Percentiles rank a stretch among this genome's conserved stretches.
Conservation (phyloP, 2,329 filamentous ascomycete genomes). For the Lasiodiplodia hormozganensis region DNA sequence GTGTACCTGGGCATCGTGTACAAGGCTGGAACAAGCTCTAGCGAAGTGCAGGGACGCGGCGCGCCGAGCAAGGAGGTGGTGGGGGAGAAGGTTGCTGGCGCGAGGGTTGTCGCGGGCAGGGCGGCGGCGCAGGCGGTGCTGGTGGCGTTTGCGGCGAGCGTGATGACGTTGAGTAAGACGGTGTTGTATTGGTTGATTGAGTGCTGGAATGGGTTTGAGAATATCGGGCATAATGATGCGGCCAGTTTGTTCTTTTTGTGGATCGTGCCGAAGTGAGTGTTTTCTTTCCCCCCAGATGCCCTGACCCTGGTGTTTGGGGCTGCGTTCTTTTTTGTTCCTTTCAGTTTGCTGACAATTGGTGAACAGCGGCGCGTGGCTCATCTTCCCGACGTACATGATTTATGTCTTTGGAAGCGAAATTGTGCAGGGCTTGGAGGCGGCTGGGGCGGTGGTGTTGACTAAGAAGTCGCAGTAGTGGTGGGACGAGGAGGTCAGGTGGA, state of each 20-base stretch:
- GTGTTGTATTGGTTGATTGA: conserved; percentile 72
- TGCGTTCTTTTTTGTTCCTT: background rate
- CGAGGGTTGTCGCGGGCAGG: conserved; percentile 59
- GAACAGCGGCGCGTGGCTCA: conserved; percentile 67
- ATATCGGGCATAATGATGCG: conserved; percentile 67
- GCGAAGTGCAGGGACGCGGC: conserved; percentile 48
- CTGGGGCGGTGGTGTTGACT: conserved; percentile 31
- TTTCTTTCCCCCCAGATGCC: background rate
- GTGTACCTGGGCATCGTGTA: conserved; percentile 65
- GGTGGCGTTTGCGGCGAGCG: conserved; percentile 63
- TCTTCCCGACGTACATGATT: conserved; percentile 68
- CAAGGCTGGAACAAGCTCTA: no score
- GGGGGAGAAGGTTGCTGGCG: conserved; percentile 55
- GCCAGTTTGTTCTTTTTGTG: conserved; percentile 63
- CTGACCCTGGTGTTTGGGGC: background rate
- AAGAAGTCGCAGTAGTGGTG: conserved; percentile 31
- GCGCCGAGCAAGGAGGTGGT: conserved; percentile 44
- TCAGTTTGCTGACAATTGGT: conserved; percentile 33
- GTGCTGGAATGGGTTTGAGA: conserved; percentile 64
- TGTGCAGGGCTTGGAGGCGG: conserved; percentile 60
- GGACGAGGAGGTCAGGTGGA: background rate
- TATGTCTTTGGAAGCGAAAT: conserved; percentile 68
- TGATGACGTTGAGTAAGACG: conserved; percentile 74
- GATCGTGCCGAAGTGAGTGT: conserved; percentile 71
- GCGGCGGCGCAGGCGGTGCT: conserved; percentile 63